Base-by-base conservation (phyloP, 2,329 filamentous ascomycete species). In the Aspergillus sp. region DNA sequence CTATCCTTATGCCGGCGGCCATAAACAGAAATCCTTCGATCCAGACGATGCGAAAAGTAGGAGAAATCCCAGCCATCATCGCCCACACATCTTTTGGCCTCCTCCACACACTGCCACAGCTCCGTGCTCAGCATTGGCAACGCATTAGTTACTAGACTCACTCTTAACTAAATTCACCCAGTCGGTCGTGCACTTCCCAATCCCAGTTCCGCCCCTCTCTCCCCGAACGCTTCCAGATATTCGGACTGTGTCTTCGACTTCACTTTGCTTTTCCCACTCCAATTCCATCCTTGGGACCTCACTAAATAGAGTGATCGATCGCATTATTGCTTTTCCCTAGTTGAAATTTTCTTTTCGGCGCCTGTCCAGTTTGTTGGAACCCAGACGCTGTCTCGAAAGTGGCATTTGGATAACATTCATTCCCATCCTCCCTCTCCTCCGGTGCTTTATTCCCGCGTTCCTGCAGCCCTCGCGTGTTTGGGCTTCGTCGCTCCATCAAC, bases 401-500 rank as follows among this genome's bases (percentile, higher is more conserved):
- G 55, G 58, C 50, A 40, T 48, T 60, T 55, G 53, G 59, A 53
- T 62, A 50, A 61, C n/a, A n/a, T 8, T 44, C 31, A 23, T 62
- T 64, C 62, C 46, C 52, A 35, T 27, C 56, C 58, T 53, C 57
- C 52, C 61, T 62, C 56, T 56, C 58, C 58, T 61, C 51, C 62
- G 58, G 62, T 62, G 61, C 60, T 66, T 63, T 62, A 65, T 62
- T 65, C 61, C 66, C 64, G 62, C 60, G 65, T 68, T 68, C 66
- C 67, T 69, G 64, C 67, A 66, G 65, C 62, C 60, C 64, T 67
- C 64, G 64, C 68, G 65, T 68, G 62, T 68, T 67, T 63, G 64
- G 65, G 65, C 63, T 68, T 66, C 64, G 62, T 68, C 67, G 66
- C 65, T 68, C 65, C 65, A 70, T 68, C 67, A 70, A 70, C 68